phyloP scores from a whole-genome alignment of 2,329 filamentous ascomycete species.

The Arthrobotrys sphaeroides region DNA sequence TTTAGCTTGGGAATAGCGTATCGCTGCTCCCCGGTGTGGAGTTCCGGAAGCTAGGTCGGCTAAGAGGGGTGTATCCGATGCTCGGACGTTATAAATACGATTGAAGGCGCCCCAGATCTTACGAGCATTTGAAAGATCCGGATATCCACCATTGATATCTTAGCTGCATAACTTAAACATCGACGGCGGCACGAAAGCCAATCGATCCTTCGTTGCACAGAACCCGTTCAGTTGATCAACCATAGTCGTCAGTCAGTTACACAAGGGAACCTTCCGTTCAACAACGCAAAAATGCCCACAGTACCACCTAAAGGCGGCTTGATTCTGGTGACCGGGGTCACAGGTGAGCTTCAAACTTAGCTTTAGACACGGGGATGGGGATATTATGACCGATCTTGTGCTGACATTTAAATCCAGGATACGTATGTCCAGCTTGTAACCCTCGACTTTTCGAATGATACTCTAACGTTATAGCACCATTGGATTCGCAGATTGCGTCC shows the following conservation, averaged over 20 bases:
- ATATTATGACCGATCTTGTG: not conserved
- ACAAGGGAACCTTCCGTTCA: not conserved
- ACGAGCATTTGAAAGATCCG: no score
- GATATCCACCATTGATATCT: no score
- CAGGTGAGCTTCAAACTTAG: conserved; percentile 15
- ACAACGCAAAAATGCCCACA: conserved; percentile 52
- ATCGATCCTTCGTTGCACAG: no score
- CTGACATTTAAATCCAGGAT: conserved; percentile 16
- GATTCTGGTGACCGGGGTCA: conserved; percentile 50
- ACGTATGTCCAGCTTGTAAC: conserved; percentile 4
- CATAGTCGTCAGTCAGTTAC: not conserved
- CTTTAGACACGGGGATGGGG: no score
- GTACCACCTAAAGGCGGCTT: conserved; percentile 48
- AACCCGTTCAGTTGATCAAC: no score
- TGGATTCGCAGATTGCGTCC: conserved; percentile 50
- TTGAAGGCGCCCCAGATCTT: not conserved
- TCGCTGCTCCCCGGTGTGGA: not conserved
- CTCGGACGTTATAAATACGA: not conserved
- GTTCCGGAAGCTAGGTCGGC: conserved; percentile 10
- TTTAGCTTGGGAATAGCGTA: conserved; percentile 26
- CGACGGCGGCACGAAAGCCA: no score
- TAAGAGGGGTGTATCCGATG: conserved; percentile 1
- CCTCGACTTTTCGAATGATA: not conserved
- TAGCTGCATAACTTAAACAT: no score
- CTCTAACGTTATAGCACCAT: not conserved